These are phyloP conservation scores for Gossypium lobatum DNA, from an alignment of 441 rosid genomes.

Conservation along the genomic window DNA sequence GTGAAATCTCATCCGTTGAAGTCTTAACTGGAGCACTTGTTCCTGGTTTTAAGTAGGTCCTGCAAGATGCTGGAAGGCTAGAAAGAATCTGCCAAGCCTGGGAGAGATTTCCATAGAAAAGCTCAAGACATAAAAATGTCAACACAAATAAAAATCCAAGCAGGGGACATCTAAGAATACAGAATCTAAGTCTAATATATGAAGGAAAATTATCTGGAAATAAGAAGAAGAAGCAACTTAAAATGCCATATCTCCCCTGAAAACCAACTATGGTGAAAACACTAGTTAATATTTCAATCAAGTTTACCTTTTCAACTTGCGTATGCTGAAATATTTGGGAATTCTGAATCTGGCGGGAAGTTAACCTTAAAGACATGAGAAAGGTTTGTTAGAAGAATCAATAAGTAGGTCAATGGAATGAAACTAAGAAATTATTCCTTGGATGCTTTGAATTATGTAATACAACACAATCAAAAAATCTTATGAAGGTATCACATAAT, in stretches of 20 bases:
- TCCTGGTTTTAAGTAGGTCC: conserved; percentile 67
- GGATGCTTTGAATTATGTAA: neutral
- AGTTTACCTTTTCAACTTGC: conserved; percentile 56
- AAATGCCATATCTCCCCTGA: neutral
- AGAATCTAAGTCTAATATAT: neutral
- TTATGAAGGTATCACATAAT: neutral
- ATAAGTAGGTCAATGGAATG: neutral
- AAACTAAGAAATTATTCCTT: neutral
- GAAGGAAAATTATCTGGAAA: neutral
- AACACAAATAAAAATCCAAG: neutral
- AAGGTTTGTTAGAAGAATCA: conserved; percentile 14
- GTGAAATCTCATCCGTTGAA: conserved; percentile 23
- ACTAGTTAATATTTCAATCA: neutral
- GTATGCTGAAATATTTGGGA: conserved; percentile 40
- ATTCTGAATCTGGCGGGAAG: conserved; percentile 36
- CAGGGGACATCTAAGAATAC: neutral
- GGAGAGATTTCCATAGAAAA: conserved; percentile 18
- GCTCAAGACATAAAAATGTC: neutral
- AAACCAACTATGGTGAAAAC: neutral
- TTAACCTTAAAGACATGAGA: conserved; percentile 38
- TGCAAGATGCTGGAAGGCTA: conserved; percentile 47
- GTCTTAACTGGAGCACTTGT: conserved; percentile 44
- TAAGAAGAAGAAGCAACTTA: neutral
- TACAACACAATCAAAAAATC: neutral
- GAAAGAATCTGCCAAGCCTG: conserved; percentile 94